These are phyloP conservation scores for Xylaria sp. DNA, from an alignment of 2,329 filamentous ascomycete species.

Conservation along the genomic window DNA sequence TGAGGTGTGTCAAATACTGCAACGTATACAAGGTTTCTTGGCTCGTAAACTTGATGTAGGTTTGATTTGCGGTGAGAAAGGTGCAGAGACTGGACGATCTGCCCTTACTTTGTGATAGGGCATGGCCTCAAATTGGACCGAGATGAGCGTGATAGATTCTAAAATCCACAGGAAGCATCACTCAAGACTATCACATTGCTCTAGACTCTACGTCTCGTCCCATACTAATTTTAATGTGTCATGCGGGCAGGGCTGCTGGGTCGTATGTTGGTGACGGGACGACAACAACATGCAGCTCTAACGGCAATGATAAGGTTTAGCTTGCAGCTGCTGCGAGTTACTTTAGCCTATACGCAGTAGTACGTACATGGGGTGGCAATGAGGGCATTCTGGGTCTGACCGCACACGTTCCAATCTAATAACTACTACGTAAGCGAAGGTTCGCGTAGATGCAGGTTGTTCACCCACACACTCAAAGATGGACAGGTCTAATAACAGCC, in stretches of 20 bases:
- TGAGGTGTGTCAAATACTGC: slow-evolving; percentile 14
- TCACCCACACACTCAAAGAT: neutral
- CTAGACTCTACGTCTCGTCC: neutral
- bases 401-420: neutral
- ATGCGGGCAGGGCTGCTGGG: slow-evolving; percentile 8
- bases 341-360: slow-evolving; percentile 34
- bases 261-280: neutral
- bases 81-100: slow-evolving; percentile 23
- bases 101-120: slow-evolving; percentile 8
- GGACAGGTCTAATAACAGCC: neutral
- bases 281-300: slow-evolving; percentile 8
- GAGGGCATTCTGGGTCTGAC: slow-evolving; percentile 14
- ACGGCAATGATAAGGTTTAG: slow-evolving; percentile 18
- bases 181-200: neutral
- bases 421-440: slow-evolving; percentile 23
- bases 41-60: slow-evolving; percentile 5
- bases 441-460: slow-evolving; percentile 18
- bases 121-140: slow-evolving; percentile 14
- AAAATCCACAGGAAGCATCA: neutral
- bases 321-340: slow-evolving; percentile 20
- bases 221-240: slow-evolving; percentile 14
- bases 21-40: slow-evolving; percentile 9
- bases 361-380: neutral
- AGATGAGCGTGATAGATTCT: slow-evolving; percentile 3
- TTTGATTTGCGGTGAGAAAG: neutral